A percentile compares a stretch with the other conserved stretches of the same genome.
phyloP scores from a whole-genome alignment of 495 filamentous ascomycete species.

The Delitschia confertaspora region DNA sequence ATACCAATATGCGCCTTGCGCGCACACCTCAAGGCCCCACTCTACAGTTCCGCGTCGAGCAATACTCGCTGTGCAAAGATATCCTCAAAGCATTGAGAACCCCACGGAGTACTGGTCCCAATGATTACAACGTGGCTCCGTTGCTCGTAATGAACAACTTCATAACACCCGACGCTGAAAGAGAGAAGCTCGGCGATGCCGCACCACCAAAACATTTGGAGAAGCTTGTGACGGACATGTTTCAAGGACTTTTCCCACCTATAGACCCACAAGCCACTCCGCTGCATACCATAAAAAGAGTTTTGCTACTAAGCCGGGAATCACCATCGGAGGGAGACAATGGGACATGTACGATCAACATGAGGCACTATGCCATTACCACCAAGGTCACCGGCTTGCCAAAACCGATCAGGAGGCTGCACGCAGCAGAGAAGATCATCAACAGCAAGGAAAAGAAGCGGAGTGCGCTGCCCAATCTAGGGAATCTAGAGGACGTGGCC shows the following conservation, averaged over 20 bases:
- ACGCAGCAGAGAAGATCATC: slow-evolving; percentile 71
- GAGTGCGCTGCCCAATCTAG: slow-evolving; percentile 70
- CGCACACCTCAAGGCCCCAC: slow-evolving; percentile 87
- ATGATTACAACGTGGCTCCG: slow-evolving; percentile 74
- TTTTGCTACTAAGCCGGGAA: slow-evolving; percentile 84
- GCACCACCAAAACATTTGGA: slow-evolving; percentile 77
- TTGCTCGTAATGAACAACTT: slow-evolving; percentile 99
- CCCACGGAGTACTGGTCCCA: slow-evolving; percentile 67
- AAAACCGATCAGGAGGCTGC: slow-evolving; percentile 68
- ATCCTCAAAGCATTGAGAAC: slow-evolving; percentile 71
- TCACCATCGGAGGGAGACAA: slow-evolving; percentile 25
- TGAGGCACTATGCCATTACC: slow-evolving; percentile 90
- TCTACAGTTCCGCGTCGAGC: slow-evolving; percentile 89
- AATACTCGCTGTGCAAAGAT: slow-evolving; percentile 90
- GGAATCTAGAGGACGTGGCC: slow-evolving; percentile 83
- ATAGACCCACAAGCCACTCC: slow-evolving; percentile 90
- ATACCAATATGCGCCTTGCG: slow-evolving; percentile 84
- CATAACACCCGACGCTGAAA: slow-evolving; percentile 56
- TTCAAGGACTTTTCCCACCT: slow-evolving; percentile 92
- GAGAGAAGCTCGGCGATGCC: slow-evolving; percentile 10
- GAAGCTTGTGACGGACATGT: slow-evolving; percentile 83
- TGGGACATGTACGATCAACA: slow-evolving; percentile 68
- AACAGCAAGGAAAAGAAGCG: slow-evolving; percentile 55
- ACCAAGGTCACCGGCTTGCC: slow-evolving; percentile 80
- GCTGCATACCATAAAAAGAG: slow-evolving; percentile 75